These are phyloP conservation scores for Metarhizium anisopliae DNA, from an alignment of 2,329 filamentous ascomycete species.

Conservation along the genomic window DNA sequence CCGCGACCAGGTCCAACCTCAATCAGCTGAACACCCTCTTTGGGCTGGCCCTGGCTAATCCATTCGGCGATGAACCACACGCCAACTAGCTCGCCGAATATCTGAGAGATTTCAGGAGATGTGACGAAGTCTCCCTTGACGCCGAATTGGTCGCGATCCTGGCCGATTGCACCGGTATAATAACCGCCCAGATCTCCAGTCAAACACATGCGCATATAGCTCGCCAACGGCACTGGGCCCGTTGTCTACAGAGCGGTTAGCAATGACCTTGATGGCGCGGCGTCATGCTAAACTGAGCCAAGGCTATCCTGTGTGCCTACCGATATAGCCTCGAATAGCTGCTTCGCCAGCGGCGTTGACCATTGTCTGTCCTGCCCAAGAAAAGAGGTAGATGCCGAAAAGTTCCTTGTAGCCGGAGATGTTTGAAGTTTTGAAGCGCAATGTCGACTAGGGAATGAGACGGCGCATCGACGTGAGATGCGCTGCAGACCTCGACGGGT, in stretches of 20 bases:
- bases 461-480: neutral
- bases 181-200: conserved; percentile 87
- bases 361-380: conserved; percentile 51
- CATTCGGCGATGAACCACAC: conserved; percentile 96
- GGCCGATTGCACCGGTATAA: conserved; percentile 67
- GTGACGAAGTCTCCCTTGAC: conserved; percentile 91
- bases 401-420: neutral
- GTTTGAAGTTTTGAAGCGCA: neutral
- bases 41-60: conserved; percentile 77
- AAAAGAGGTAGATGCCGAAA: neutral
- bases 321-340: conserved; percentile 76
- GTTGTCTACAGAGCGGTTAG: conserved; percentile 44
- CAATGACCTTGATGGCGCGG: neutral
- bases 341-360: conserved; percentile 88
- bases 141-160: conserved; percentile 81
- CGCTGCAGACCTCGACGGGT: conserved; percentile 1
- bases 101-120: conserved; percentile 92
- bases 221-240: conserved; percentile 82
- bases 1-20: conserved; percentile 91
- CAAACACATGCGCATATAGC: conserved; percentile 97
- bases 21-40: conserved; percentile 72
- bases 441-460: neutral
- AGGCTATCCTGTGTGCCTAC: conserved; percentile 34
- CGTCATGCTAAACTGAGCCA: neutral
- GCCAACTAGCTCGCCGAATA: conserved; percentile 90